These are phyloP conservation scores for Furcasterigmium furcatum DNA, from an alignment of 2,329 filamentous ascomycete species.

Conservation along the genomic window DNA sequence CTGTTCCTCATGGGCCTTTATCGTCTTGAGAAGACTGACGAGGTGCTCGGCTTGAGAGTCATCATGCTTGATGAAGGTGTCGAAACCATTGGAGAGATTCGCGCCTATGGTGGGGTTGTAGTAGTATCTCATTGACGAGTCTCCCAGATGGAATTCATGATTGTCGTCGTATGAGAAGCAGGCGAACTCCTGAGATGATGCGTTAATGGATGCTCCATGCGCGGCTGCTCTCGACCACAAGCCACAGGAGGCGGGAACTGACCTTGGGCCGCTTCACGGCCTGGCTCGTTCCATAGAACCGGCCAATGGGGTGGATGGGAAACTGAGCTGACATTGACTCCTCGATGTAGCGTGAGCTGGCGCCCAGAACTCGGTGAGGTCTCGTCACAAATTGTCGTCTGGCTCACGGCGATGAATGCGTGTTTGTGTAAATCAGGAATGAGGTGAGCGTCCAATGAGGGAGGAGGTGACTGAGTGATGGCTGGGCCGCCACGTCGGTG, in stretches of 20 bases:
- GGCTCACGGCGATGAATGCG: too few relatives aligned
- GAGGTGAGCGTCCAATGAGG: too few relatives aligned
- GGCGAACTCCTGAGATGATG: constrained; percentile 71
- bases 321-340: constrained; percentile 40
- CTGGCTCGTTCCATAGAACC: constrained; percentile 65
- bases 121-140: constrained; percentile 82
- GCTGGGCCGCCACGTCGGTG: too few relatives aligned
- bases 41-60: constrained; percentile 83
- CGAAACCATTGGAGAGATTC: constrained; percentile 77
- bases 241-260: too few relatives aligned
- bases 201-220: too few relatives aligned
- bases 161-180: constrained; percentile 91
- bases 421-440: too few relatives aligned
- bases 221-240: too few relatives aligned
- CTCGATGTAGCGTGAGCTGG: too few relatives aligned
- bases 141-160: constrained; percentile 72
- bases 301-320: constrained; percentile 64
- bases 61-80: constrained; percentile 79
- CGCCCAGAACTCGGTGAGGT: neutral
- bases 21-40: constrained; percentile 74
- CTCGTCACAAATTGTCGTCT: too few relatives aligned
- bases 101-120: constrained; percentile 70
- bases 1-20: constrained; percentile 69
- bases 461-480: too few relatives aligned
- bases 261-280: constrained; percentile 75